These are phyloP conservation scores for Persicaria maculosa DNA, from an alignment of 148 eudicot genomes.

Conservation along the genomic window DNA sequence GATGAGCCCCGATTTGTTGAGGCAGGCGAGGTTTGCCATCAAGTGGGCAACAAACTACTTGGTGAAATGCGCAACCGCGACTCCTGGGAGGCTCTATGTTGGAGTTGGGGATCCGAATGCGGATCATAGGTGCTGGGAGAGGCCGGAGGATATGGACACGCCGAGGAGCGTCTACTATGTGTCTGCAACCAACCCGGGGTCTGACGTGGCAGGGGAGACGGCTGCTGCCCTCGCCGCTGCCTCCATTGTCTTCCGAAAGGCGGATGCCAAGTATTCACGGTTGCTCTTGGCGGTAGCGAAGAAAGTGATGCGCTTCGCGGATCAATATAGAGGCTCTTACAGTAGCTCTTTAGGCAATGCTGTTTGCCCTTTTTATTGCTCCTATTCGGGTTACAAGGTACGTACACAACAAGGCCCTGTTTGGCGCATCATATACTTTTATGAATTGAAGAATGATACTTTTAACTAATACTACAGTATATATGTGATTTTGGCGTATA, in stretches of 20 bases:
- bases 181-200: slow-evolving; percentile 68
- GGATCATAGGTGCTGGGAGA: slow-evolving; percentile 84
- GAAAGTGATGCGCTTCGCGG: slow-evolving; percentile 69
- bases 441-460: no score
- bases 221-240: slow-evolving; percentile 93
- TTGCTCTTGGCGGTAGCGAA: slow-evolving; percentile 51
- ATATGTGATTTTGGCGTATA: not conserved
- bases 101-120: slow-evolving; percentile 88
- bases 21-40: slow-evolving; percentile 42
- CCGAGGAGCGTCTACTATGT: slow-evolving; percentile 53
- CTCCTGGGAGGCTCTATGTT: slow-evolving; percentile 64
- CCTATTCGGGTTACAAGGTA: slow-evolving; percentile 87
- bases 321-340: slow-evolving; percentile 65
- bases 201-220: slow-evolving; percentile 88
- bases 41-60: slow-evolving; percentile 87
- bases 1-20: slow-evolving; percentile 48
- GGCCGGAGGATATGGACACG: slow-evolving; percentile 98
- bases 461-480: no score
- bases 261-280: slow-evolving; percentile 41
- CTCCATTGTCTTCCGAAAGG: slow-evolving; percentile 48
- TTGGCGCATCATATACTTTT: not conserved
- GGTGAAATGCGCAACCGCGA: slow-evolving; percentile 67
- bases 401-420: not conserved
- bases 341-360: slow-evolving; percentile 70
- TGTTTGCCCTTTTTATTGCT: slow-evolving; percentile 91